These are phyloP conservation scores for Rutstroemia sp. DNA, from an alignment of 2,329 filamentous ascomycete species.

Conservation along the genomic window DNA sequence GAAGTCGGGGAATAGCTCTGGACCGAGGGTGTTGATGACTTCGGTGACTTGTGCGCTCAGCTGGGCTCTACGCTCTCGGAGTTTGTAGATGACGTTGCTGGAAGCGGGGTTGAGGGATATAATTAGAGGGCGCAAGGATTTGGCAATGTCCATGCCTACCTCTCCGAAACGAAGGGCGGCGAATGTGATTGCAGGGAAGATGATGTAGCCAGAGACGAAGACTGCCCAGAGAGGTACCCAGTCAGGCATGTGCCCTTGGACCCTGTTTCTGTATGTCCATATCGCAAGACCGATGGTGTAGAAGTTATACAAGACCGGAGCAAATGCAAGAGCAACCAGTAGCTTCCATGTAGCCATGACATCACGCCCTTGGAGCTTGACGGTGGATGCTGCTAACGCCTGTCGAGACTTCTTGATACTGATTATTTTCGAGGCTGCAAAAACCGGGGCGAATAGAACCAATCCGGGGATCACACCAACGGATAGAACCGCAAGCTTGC, in stretches of 20 bases:
- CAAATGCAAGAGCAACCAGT: constrained; percentile 76
- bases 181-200: constrained; percentile 86
- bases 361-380: constrained; percentile 81
- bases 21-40: constrained; percentile 89
- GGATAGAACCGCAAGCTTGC: constrained; percentile 68
- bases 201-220: constrained; percentile 64
- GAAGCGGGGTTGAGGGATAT: constrained; percentile 79
- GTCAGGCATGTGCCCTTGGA: constrained; percentile 73
- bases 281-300: constrained; percentile 69
- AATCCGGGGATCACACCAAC: constrained; percentile 79
- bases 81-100: constrained; percentile 72
- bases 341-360: constrained; percentile 88
- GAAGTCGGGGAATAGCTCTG: constrained; percentile 96
- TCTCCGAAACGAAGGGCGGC: constrained; percentile 91
- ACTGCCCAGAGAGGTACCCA: constrained; percentile 76
- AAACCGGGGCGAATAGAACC: constrained; percentile 79
- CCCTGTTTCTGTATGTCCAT: constrained; percentile 73
- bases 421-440: constrained; percentile 74
- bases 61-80: constrained; percentile 64
- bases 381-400: constrained; percentile 75
- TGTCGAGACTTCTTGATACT: constrained; percentile 66
- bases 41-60: constrained; percentile 80
- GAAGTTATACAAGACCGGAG: constrained; percentile 72
- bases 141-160: constrained; percentile 97
- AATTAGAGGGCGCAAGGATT: constrained; percentile 82